These are phyloP conservation scores for Xylaria sp. DNA, from an alignment of 2,329 filamentous ascomycete species.

Conservation along the genomic window DNA sequence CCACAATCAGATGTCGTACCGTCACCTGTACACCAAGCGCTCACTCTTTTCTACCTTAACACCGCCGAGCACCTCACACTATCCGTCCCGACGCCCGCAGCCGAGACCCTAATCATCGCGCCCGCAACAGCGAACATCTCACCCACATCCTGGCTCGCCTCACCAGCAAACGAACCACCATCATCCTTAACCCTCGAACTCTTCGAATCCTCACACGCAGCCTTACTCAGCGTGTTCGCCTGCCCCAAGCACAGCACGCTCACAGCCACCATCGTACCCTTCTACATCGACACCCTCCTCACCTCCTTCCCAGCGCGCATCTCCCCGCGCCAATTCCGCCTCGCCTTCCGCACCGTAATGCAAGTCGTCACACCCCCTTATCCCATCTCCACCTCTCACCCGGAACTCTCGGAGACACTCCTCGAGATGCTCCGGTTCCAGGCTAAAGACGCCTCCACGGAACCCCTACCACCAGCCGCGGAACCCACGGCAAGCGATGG, in stretches of 20 bases:
- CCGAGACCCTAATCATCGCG: constrained; percentile 67
- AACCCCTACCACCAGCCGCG: constrained; percentile 30
- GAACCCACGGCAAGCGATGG: neutral
- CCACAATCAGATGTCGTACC: constrained; percentile 48
- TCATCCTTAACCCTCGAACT: constrained; percentile 49
- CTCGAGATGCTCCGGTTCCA: constrained; percentile 72
- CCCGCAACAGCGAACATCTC: constrained; percentile 70
- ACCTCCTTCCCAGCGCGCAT: constrained; percentile 72
- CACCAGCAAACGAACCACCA: constrained; percentile 33
- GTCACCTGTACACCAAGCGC: constrained; percentile 61
- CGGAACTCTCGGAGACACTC: constrained; percentile 71
- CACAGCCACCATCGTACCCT: constrained; percentile 66
- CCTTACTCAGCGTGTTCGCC: constrained; percentile 73
- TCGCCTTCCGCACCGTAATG: constrained; percentile 81
- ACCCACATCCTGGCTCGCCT: constrained; percentile 27
- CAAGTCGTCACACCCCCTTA: constrained; percentile 77
- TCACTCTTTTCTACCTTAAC: constrained; percentile 88
- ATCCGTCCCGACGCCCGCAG: constrained; percentile 58
- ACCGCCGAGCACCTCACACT: constrained; percentile 77
- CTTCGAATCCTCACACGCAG: constrained; percentile 85
- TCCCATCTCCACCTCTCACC: constrained; percentile 64
- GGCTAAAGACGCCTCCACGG: constrained; percentile 45
- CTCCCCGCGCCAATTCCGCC: constrained; percentile 77
- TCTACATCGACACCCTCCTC: constrained; percentile 79
- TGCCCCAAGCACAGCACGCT: constrained; percentile 71